Base-by-base conservation (phyloP, 768 basidiomycete genomes). In the Amanita pallidorosea region DNA sequence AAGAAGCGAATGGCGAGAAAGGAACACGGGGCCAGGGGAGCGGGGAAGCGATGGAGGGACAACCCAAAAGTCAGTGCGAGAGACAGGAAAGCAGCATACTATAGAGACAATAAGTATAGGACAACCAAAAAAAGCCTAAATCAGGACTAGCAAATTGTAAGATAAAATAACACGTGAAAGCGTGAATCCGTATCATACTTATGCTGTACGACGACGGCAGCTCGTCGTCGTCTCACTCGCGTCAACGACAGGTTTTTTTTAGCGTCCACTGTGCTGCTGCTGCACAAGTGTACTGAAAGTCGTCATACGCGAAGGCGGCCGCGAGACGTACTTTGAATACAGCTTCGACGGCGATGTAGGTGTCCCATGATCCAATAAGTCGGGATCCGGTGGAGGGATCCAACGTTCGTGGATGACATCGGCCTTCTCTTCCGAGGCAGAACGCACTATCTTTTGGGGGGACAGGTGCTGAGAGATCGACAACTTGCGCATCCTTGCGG, bases 351-450 rank as follows among this genome's bases (percentile, higher is more conserved):
- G 41, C 22, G 42, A 45, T 12, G 50, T 51, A 17, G 37, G 37
- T 17, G 50, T 42, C 3, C 50, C 50, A 37, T 51, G 50, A 42
- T 51, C 50, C 23, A 45, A 25, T 17, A 51, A 54, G 25, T 57
- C 45, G 40, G 56, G 52, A 5, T 49, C 62, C 36, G 63, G 58
- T 27, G 74, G 72, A 12, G 83, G 83, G 41, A 84, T 67, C 83
- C 83, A 85, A 54, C 80, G 74, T 60, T 83, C 75, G 53, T 76
- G 80, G 40, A 80, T 63, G 17, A 51, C 42, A 45, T 72, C 67
- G 15, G 67, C 76, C 62, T 81, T 83, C 67, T 83, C 82, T 60
- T 85, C 83, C 49, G 80, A 81, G 54, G 77, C 71, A 31, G 80
- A 77, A 48, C 82, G 76, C 45, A 58, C 62, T 65, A 81, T 75